phyloP scores from a whole-genome alignment of 2,329 filamentous ascomycete species.

The Colletotrichum viniferum region DNA sequence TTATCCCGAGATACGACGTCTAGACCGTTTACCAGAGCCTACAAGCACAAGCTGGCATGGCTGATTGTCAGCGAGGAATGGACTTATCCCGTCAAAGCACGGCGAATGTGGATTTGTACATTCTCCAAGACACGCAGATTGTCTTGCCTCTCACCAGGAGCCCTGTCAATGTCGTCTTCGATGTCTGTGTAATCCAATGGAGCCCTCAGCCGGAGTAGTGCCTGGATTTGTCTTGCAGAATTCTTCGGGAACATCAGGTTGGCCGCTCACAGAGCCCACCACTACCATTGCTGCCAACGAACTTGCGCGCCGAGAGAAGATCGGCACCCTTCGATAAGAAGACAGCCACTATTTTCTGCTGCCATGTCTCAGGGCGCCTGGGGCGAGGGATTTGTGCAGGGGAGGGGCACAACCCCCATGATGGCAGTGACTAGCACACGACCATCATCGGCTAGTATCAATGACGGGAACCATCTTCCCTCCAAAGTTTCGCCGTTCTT shows the following conservation, averaged over 20 bases:
- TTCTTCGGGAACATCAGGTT: background rate
- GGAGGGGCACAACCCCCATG: background rate
- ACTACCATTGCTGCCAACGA: background rate
- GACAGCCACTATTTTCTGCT: background rate
- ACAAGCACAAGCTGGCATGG: background rate
- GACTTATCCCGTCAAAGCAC: background rate
- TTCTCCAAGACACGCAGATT: background rate
- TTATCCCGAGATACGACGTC: background rate
- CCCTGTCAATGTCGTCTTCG: background rate
- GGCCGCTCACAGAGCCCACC: background rate
- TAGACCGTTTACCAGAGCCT: background rate
- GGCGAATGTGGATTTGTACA: background rate
- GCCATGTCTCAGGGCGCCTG: background rate
- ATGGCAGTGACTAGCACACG: background rate
- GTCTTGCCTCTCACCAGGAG: background rate
- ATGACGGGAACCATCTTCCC: background rate
- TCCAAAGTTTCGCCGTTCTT: background rate
- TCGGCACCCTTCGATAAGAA: background rate
- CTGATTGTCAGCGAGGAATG: background rate
- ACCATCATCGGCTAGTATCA: background rate
- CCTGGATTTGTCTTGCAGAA: background rate
- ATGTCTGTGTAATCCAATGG: background rate
- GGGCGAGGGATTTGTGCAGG: background rate
- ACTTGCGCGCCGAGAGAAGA: background rate
- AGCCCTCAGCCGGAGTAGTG: background rate